phyloP scores from a whole-genome alignment of 768 basidiomycete species.

The Podaxis sp. region DNA sequence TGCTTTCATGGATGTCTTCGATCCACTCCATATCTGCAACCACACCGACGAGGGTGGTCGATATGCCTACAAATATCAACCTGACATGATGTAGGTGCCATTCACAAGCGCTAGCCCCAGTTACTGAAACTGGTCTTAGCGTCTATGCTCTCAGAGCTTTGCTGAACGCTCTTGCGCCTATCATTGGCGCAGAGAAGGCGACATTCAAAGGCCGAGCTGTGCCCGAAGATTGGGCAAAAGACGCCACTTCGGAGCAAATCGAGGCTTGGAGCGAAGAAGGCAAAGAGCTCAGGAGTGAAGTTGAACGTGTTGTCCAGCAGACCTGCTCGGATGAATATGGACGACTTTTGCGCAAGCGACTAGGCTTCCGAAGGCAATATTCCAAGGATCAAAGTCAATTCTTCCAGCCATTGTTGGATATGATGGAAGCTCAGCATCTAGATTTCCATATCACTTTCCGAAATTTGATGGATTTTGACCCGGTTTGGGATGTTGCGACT shows the following conservation, averaged over 20 bases:
- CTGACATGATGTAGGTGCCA: conserved; percentile 69
- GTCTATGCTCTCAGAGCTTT: conserved; percentile 79
- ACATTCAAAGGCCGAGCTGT: conserved; percentile 53
- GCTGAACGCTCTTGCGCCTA: conserved; percentile 73
- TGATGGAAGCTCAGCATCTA: conserved; percentile 72
- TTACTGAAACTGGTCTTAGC: conserved; percentile 32
- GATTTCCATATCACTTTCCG: conserved; percentile 92
- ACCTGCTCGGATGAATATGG: conserved; percentile 66
- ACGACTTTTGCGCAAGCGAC: conserved; percentile 71
- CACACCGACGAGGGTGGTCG: conserved; percentile 79
- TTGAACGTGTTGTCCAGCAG: conserved; percentile 61
- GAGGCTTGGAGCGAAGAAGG: conserved; percentile 63
- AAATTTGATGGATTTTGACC: conserved; percentile 60
- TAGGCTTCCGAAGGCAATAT: conserved; percentile 65
- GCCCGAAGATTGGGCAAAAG: conserved; percentile 62
- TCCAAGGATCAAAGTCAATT: conserved; percentile 59
- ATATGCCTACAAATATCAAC: conserved; percentile 79
- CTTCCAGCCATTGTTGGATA: conserved; percentile 66
- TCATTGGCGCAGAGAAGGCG: conserved; percentile 78
- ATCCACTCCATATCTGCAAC: conserved; percentile 85
- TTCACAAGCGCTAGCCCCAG: background rate
- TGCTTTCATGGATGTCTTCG: conserved; percentile 94
- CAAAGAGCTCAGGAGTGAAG: conserved; percentile 53
- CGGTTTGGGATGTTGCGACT: conserved; percentile 23
- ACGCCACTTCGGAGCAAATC: conserved; percentile 49